Evolutionary conservation across 805 yeast genomes (phyloP), one percentile per base, ranked within the genome.

Genomic region (Ogataea sp.): DNA sequence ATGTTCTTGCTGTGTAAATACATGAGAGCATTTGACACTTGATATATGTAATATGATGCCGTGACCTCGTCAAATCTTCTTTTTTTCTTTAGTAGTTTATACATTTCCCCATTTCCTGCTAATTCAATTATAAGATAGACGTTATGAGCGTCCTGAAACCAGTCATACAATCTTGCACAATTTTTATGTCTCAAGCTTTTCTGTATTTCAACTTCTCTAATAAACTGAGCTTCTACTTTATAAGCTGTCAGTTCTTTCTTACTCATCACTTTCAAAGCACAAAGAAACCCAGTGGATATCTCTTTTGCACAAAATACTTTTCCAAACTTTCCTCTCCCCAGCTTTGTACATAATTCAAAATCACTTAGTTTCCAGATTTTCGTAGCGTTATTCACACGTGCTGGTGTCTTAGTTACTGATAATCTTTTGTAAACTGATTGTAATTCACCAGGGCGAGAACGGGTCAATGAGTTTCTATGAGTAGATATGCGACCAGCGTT

Each of bases 251-350:
- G 67, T 46, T 89, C 97, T 39, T 70, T 68, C 60, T 88, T 90
- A 43, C 80, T 78, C 96, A 93, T 86, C 3, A 82, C 93, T 56
- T 93, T 90, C 51, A 90, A 63, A 1, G 98, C 98, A 57, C 94
- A 85, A 1, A 90, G 69, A 54, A 75, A 84, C 2, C 94, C 95
- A 0, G 86, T 72, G 27, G 62, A 52, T 47, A 74, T 79, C 56
- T 88, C 96, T 40, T 72, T 71, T 8, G 83, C 97, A 55, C 96
- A 84, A 59, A 87, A 89, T 1, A 93, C 97, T 51, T 77, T 79
- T 8, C 98, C 98, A 52, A 89, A 80, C 58, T 88, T 87, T 6
- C 98, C 98, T 55, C 85, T 87, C 0, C 97, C 98, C 36, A 90
- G 68, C 41, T 82, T 79, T 39, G 80, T 73, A 15, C 97, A 97